Evolutionary conservation across 2,329 filamentous ascomycete species (phyloP), one percentile per base, ranked within the genome.

Genomic region (Grosmannia huntii): DNA sequence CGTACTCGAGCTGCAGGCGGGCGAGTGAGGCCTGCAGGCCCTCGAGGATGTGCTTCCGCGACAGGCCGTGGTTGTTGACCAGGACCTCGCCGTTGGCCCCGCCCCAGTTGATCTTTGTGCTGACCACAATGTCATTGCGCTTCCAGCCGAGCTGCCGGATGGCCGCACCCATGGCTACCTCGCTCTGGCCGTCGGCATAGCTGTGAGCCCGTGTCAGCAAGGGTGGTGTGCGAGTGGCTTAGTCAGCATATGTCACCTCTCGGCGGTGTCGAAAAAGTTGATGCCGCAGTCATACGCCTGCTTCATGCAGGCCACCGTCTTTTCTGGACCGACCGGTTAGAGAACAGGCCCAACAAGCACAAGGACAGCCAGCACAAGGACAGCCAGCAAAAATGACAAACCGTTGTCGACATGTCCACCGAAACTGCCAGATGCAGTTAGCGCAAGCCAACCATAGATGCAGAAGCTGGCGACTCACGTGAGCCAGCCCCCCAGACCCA

Each of bases 91-190:
- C 83, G 64, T 82, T 81, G 44, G 78, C 78, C 38, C 69, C 70
- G 53, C 84, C 85, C 78, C 82, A 87, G 72, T 87, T 82, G 65
- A 87, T 78, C 77, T 80, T 81, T 44, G 78, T 81, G 14, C 73
- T 74, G 55, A 82, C 72, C 25, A 82, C 76, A 53, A 78, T 71
- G 65, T 82, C 78, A 62, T 78, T 78, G 25, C 78, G 69, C 61
- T 76, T 76, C 76, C 77, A 81, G 38, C 71, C 73, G 59, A 74
- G 76, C 63, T 79, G 73, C 67, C 76, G 75, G 62, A 81, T 73
- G 14, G 77, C 76, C 55, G 74, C 67, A 55, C 78, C 79, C 71
- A 80, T 77, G 60, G 77, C 74, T 68, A 72, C 70, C 66, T 80
- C 77, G 36, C 70, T 74, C 65, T 79, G 71, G 49, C 77, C 76